Conservation (phyloP, 257 asterid species). For the Solanum chilense region DNA sequence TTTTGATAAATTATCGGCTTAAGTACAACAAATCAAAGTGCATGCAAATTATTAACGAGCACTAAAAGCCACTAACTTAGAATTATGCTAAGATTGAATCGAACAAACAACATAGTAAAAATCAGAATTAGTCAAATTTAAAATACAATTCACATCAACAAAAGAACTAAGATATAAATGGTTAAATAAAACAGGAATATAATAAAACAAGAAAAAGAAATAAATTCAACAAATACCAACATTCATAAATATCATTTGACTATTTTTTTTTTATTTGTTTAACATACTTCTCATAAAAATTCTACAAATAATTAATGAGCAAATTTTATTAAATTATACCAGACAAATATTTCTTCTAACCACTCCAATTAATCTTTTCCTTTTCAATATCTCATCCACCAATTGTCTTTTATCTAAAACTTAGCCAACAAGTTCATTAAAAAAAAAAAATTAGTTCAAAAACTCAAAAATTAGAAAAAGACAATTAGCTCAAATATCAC, state of each 20-base stretch:
- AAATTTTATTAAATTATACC: not conserved
- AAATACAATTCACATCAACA: not conserved
- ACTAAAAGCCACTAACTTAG: not conserved
- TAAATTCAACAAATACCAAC: not conserved
- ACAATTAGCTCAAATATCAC: not conserved
- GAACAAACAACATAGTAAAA: not conserved
- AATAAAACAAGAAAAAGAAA: not conserved
- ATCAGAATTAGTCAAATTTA: fast-evolving
- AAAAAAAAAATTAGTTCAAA: not conserved
- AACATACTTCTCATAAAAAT: not conserved
- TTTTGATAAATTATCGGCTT: fast-evolving
- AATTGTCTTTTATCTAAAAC: not conserved
- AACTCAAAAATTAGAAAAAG: not conserved
- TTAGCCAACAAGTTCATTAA: not conserved
- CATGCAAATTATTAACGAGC: not conserved
- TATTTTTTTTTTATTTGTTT: not conserved
- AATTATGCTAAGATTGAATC: not conserved
- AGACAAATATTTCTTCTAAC: not conserved
- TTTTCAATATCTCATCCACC: not conserved
- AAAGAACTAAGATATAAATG: not conserved
- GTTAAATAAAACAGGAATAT: not conserved
- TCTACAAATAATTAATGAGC: not conserved
- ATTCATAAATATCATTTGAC: not conserved
- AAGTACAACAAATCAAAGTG: not conserved
- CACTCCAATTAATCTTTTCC: not conserved